Evolutionary conservation across 345 rosid species (phyloP), one percentile per base, ranked within the genome.

Genomic region (Citrus hindsii): DNA sequence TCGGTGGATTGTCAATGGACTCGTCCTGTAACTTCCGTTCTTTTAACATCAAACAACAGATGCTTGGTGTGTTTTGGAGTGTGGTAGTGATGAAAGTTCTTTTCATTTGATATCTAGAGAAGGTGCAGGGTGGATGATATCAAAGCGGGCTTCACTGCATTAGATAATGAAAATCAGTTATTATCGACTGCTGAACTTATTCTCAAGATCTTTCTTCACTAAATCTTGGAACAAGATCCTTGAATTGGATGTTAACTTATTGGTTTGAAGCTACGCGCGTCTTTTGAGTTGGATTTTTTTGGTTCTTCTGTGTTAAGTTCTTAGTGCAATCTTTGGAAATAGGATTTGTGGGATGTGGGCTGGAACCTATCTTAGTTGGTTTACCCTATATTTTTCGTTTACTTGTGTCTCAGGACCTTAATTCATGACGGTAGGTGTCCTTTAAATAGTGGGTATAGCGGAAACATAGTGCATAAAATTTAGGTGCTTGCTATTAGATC

Each of bases 61-160:
- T 76, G 62, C 62, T 22, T 53, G 78, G 69, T 74, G 51, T 13
- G 40, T 27, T 51, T 30, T 75, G 71, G 71, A 64, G 22, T 25
- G 51, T 35, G 67, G 58, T 27, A 22, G 71, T 30, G 59, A 18
- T 75, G 48, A 51, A 22, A 61, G 56, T 21, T 38, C 35, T 58
- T n/a, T 42, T 7, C 24, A 30, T 74, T 40, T 38, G 33, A 14
- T 40, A 58, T 73, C 9, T 35, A 65, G 58, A 56, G 60, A 24
- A 28, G 38, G 37, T n/a, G 22, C 55, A 7, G 51, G 48, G 28
- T 59, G 48, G 76, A 72, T 25, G 64, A 33, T 12, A 30, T 72
- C 2, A 55, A 58, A 33, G 32, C n/a, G 24, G 28, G 61, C 48
- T 56, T n/a, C 9, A 5, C n/a, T 56, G 33, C 24, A 56, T 58